These are phyloP conservation scores for Penicillium sp. DNA, from an alignment of 2,329 filamentous ascomycete genomes.

Conservation along the genomic window DNA sequence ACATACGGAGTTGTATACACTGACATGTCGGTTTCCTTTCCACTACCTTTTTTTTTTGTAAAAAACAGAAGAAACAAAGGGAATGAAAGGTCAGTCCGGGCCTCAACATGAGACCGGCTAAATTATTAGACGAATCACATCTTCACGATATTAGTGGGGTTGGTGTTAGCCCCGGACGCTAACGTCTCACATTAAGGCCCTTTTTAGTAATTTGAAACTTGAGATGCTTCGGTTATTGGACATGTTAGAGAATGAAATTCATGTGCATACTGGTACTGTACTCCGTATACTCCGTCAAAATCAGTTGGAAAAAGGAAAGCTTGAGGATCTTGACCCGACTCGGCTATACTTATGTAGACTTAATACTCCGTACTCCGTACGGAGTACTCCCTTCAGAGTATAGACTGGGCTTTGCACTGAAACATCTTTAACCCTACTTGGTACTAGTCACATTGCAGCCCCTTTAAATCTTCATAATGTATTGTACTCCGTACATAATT, in stretches of 20 bases:
- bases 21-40: not conserved
- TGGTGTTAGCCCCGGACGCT: conserved; percentile 23
- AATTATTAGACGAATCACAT: conserved; percentile 7
- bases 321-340: not conserved
- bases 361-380: not conserved
- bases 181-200: conserved; percentile 24
- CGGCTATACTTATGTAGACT: not conserved
- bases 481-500: not conserved
- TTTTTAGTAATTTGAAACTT: conserved; percentile 9
- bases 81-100: not conserved
- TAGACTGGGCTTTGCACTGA: not conserved
- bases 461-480: not conserved
- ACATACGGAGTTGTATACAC: no score
- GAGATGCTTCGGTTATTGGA: not conserved
- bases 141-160: conserved; percentile 16
- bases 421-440: not conserved
- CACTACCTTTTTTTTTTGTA: no score
- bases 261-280: not conserved
- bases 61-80: not conserved
- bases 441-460: not conserved
- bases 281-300: no score
- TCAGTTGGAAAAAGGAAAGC: no score
- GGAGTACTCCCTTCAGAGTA: not conserved
- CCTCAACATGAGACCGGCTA: not conserved
- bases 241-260: not conserved